phyloP scores from a whole-genome alignment of 108 stramenopile species.

The Halocafeteria seosinensis region DNA sequence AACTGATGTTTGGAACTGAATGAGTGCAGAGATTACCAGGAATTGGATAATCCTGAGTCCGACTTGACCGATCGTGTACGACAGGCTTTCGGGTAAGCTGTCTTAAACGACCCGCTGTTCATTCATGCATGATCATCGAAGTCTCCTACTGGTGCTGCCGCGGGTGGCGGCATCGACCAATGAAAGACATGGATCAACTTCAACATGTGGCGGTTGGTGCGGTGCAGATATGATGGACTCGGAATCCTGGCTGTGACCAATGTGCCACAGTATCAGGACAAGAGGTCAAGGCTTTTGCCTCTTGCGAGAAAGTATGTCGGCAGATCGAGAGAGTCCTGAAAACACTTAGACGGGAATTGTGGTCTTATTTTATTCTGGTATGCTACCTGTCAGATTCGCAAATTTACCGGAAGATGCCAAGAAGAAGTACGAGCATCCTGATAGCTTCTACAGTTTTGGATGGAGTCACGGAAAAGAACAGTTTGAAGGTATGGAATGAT shows the following conservation, averaged over 20 bases:
- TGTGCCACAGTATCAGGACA: conserved; percentile 2
- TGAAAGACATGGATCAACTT: too few species aligned
- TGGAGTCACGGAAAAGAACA: conserved; percentile 78
- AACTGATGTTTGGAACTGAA: too few species aligned
- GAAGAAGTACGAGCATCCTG: conserved; percentile 37
- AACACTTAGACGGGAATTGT: too few species aligned
- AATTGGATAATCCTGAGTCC: background rate
- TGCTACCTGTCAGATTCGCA: conserved; percentile 32
- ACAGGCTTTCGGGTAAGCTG: conserved; percentile 9
- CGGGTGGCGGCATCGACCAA: too few species aligned
- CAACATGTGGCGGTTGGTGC: too few species aligned
- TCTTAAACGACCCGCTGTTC: too few species aligned
- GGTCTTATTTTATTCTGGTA: background rate
- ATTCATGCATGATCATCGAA: too few species aligned
- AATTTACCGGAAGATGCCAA: conserved; percentile 31
- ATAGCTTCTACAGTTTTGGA: conserved; percentile 58
- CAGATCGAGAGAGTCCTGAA: too few species aligned
- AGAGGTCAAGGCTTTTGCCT: background rate
- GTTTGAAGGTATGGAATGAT: conserved; percentile 25
- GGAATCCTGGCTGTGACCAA: conserved; percentile 5
- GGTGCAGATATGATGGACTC: conserved; percentile 8
- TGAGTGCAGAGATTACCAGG: background rate
- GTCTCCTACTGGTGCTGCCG: too few species aligned
- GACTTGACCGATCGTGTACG: background rate
- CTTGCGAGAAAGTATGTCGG: conserved; percentile 26